phyloP scores from a whole-genome alignment of 768 basidiomycete genomes.

The Leccinum incarnatum region DNA sequence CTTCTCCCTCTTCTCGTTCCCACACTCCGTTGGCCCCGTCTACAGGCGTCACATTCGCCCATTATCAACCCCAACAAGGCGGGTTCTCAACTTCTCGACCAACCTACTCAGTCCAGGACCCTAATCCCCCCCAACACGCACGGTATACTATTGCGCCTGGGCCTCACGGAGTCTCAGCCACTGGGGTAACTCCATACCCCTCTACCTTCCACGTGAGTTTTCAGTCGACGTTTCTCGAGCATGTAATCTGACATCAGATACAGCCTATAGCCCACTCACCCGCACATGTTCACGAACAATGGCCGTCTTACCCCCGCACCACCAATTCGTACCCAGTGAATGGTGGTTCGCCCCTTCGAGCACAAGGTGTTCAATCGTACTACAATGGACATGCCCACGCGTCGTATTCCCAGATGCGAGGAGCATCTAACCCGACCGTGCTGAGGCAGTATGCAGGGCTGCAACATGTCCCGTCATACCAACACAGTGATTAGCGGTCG shows the following conservation, averaged over 20 bases:
- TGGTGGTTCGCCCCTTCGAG: conserved; percentile 15
- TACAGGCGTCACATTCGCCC: conserved; percentile 34
- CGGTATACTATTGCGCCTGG: conserved; percentile 14
- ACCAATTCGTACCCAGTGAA: conserved; percentile 18
- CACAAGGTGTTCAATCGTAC: conserved; percentile 26
- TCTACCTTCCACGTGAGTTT: conserved; percentile 24
- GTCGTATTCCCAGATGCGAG: conserved; percentile 30
- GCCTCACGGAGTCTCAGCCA: conserved; percentile 11
- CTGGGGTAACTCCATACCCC: conserved; percentile 24
- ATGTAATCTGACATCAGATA: conserved; percentile 3
- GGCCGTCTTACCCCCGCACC: conserved; percentile 28
- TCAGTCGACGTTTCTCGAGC: background rate
- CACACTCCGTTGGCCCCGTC: conserved; percentile 20
- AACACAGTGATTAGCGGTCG: conserved; percentile 25
- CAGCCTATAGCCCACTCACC: conserved; percentile 16
- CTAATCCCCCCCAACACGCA: conserved; percentile 13
- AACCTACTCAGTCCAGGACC: conserved; percentile 26
- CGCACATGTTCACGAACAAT: conserved; percentile 22
- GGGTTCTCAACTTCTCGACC: conserved; percentile 36
- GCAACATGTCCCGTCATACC: conserved; percentile 30
- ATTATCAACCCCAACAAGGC: conserved; percentile 38
- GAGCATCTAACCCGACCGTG: conserved; percentile 13
- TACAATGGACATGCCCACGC: conserved; percentile 25
- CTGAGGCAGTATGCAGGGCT: conserved; percentile 26
- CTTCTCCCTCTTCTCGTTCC: conserved; percentile 18